These are phyloP conservation scores for Naegleria fowleri DNA, from an alignment of 208 protist species.

Conservation along the genomic window DNA sequence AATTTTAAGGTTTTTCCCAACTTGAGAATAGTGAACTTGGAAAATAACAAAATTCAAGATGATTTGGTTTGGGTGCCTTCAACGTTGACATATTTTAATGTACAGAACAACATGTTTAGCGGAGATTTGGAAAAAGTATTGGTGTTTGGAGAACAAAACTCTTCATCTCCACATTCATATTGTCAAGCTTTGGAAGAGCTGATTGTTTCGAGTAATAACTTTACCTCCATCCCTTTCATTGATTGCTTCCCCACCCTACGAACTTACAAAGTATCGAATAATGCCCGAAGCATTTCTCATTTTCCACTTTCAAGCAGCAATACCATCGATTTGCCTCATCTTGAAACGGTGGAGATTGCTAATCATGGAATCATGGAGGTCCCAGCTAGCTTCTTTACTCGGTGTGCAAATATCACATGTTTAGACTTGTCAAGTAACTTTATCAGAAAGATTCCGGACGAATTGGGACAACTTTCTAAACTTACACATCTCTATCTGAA, in stretches of 20 bases:
- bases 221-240: background rate
- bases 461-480: background rate
- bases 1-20: background rate
- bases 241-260: background rate
- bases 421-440: background rate
- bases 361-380: background rate
- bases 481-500: background rate
- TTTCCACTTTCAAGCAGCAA: background rate
- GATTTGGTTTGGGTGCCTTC: background rate
- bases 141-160: no score
- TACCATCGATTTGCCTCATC: background rate
- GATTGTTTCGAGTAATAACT: background rate
- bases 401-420: background rate
- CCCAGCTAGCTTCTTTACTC: background rate
- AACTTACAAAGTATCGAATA: background rate
- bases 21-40: background rate
- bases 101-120: background rate
- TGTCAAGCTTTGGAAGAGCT: background rate
- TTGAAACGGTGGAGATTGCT: background rate
- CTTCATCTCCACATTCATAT: background rate
- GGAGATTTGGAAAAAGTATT: background rate
- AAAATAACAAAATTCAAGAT: background rate
- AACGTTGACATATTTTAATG: background rate
- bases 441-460: background rate
- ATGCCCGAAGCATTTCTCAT: background rate